Conservation (phyloP, 768 basidiomycete genomes). For the Termitomyces sp. region DNA sequence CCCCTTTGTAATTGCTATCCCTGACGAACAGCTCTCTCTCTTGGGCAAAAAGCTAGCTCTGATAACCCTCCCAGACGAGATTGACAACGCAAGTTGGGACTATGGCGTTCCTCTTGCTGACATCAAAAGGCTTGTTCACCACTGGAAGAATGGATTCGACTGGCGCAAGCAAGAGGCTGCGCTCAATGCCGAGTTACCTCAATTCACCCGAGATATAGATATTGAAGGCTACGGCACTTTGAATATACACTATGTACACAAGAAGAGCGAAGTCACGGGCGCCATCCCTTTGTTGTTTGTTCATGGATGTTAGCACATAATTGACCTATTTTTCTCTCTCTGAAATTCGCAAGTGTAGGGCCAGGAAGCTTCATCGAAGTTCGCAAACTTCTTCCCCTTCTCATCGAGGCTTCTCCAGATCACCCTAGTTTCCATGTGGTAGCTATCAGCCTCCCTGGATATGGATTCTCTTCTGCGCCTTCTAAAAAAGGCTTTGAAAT, state of each 20-base stretch:
- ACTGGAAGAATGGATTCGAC: slow-evolving; percentile 49
- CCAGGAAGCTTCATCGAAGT: slow-evolving; percentile 59
- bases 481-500: slow-evolving; percentile 46
- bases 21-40: slow-evolving; percentile 34
- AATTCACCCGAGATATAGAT: slow-evolving; percentile 48
- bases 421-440: slow-evolving; percentile 64
- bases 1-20: slow-evolving; percentile 45
- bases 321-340: not conserved
- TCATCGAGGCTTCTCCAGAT: slow-evolving; percentile 36
- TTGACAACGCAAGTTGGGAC: slow-evolving; percentile 39
- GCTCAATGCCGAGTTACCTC: slow-evolving; percentile 50
- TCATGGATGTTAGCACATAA: slow-evolving; percentile 42
- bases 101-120: slow-evolving; percentile 50
- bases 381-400: slow-evolving; percentile 49
- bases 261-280: slow-evolving; percentile 34
- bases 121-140: slow-evolving; percentile 37
- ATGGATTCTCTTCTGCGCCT: slow-evolving; percentile 55
- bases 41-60: slow-evolving; percentile 44
- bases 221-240: slow-evolving; percentile 40
- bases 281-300: slow-evolving; percentile 43
- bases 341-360: slow-evolving; percentile 34
- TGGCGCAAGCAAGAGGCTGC: slow-evolving; percentile 50
- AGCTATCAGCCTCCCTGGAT: slow-evolving; percentile 53
- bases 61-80: slow-evolving; percentile 49
- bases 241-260: slow-evolving; percentile 55